Conservation (phyloP, 495 filamentous ascomycete species). For the Parachaetomium inaequale region DNA sequence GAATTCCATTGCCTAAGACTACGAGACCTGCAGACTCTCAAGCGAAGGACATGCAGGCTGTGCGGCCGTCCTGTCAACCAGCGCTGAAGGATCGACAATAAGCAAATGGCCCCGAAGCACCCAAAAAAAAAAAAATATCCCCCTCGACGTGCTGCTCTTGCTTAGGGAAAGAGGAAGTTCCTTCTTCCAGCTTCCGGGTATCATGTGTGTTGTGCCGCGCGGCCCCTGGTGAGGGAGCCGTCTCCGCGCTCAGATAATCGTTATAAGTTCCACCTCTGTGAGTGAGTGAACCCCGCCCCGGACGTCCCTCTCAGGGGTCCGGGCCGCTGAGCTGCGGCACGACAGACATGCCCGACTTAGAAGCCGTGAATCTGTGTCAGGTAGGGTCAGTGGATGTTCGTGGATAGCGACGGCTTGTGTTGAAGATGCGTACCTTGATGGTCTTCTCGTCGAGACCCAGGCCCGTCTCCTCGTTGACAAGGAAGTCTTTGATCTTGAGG, state of each 20-base stretch:
- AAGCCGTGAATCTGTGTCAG: slow-evolving; percentile 73
- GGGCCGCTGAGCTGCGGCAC: slow-evolving; percentile 27
- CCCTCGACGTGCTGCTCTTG: slow-evolving; percentile 14
- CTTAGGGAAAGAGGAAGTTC: slow-evolving; percentile 19
- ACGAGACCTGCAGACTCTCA: slow-evolving; percentile 23
- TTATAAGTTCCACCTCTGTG: slow-evolving; percentile 8
- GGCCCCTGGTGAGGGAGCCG: slow-evolving; percentile 9
- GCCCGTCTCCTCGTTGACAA: slow-evolving; percentile 90
- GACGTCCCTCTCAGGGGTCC: slow-evolving; percentile 18
- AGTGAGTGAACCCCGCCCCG: slow-evolving; percentile 15
- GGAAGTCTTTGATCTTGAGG: slow-evolving; percentile 96
- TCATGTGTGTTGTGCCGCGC: slow-evolving; percentile 29
- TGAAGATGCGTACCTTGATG: slow-evolving; percentile 70
- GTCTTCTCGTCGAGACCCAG: slow-evolving; percentile 89
- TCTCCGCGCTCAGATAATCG: slow-evolving; percentile 22
- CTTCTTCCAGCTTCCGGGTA: slow-evolving; percentile 28
- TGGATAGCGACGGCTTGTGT: background rate
- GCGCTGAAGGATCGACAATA: slow-evolving; percentile 21
- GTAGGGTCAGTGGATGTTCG: slow-evolving; percentile 1
- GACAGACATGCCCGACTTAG: slow-evolving; percentile 50
- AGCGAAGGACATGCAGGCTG: slow-evolving; percentile 29
- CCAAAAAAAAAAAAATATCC: slow-evolving; percentile 22
- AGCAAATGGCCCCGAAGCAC: slow-evolving; percentile 23
- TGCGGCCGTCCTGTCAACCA: slow-evolving; percentile 21
- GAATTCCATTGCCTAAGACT: slow-evolving; percentile 28